Base-by-base conservation (phyloP, 352 stramenopile genomes). In the Phytopythium vexans region DNA sequence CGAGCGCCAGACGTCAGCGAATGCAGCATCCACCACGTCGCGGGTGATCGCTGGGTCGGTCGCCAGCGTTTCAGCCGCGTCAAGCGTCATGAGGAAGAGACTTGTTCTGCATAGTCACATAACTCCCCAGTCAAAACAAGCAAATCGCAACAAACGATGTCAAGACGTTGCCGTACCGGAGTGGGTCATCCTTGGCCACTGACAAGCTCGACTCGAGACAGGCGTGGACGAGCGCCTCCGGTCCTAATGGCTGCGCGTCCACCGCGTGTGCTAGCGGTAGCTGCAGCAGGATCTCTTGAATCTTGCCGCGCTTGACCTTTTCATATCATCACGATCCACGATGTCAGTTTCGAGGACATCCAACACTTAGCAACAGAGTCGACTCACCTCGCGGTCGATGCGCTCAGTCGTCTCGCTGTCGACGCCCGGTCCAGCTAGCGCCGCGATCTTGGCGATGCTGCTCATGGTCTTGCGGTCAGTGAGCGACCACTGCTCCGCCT, bases 381-480 rank as follows among this genome's bases (percentile, higher is more conserved):
- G 21, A 66, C 56, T 36, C 62, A 90, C 80, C 76, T 92, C 81
- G 12, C 72, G 72, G 40, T 86, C 68, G 52, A 89, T 83, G 40
- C 77, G 66, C n/a, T 87, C 56, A 57, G 62, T 60, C 35, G 42
- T 70, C 16, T 77, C 56, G 35, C 70, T 49, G 21, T 60, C 51
- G 38, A 53, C 10, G 70, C 66, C 5, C 2, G 77, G 68, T 3
- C 60, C 66, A n/a, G 80, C 85, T 21, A 89, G 64, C 2, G 79
- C 72, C 37, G 82, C 82, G n/a, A 94, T 82, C 44, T 93, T 91
- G 0, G 81, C 77, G 53, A 93, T 82, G 37, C 85, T 93, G 10
- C 70, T 62, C 61, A 94, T 76, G 4, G 79, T 94, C 52, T 93
- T 92, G 34, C 84, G 74, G 53, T 74, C 77, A 8, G 69, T 33